These are phyloP conservation scores for Candida coleopterorum DNA, from an alignment of 805 yeast genomes.

Conservation along the genomic window DNA sequence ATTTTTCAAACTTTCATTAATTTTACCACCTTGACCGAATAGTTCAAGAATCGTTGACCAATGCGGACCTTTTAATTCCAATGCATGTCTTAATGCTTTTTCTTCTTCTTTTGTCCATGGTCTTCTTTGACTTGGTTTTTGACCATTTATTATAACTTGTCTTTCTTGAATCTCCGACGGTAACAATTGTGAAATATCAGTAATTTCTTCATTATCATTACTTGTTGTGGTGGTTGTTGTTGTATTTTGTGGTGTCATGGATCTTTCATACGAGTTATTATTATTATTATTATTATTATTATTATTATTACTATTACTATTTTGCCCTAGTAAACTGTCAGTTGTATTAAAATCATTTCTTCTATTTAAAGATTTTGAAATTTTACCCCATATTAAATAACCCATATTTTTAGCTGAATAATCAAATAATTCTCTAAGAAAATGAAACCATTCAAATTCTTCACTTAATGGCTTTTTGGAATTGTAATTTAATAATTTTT, in stretches of 20 bases:
- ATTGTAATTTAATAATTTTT: constrained; percentile 45
- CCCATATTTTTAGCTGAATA: constrained; percentile 75
- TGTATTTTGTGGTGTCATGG: too few species aligned
- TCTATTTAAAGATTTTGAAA: constrained; percentile 19
- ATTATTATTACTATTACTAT: too few species aligned
- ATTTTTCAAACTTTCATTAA: constrained; percentile 78
- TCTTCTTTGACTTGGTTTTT: constrained; percentile 42
- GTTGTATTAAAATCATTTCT: constrained; percentile 7
- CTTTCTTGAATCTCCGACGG: constrained; percentile 43
- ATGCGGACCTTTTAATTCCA: constrained; percentile 81
- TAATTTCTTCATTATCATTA: neutral
- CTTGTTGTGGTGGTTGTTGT: constrained; percentile 5
- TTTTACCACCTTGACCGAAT: constrained; percentile 92
- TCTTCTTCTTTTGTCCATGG: constrained; percentile 92
- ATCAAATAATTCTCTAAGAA: constrained; percentile 72
- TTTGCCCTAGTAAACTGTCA: constrained; percentile 20
- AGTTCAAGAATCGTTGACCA: constrained; percentile 89
- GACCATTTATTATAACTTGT: constrained; percentile 36
- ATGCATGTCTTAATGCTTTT: constrained; percentile 72
- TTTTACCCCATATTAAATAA: constrained; percentile 65
- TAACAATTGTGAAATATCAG: constrained; percentile 18
- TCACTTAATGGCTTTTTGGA: constrained; percentile 53
- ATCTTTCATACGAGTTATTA: neutral
- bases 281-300: too few species aligned
- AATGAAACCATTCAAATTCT: constrained; percentile 82